Evolutionary conservation across 2,329 filamentous ascomycete species (phyloP).

Genomic region (Achaetomium macrosporum): DNA sequence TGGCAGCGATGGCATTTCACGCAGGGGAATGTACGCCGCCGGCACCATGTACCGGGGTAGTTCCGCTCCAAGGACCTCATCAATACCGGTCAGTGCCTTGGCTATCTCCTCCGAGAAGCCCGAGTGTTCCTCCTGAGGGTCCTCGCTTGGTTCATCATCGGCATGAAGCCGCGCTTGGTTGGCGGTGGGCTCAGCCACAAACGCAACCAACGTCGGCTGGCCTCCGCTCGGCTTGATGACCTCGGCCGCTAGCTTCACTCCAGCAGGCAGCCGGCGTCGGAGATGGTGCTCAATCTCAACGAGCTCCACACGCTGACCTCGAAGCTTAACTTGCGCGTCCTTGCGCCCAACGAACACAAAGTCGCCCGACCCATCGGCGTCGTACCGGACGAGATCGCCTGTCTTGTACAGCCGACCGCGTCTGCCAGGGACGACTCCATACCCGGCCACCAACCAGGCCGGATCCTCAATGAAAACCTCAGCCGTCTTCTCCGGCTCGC

Average conservation of each 20-base stretch:
- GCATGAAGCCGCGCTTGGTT: not conserved
- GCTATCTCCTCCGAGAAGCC: constrained; percentile 7
- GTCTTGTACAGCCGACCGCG: constrained; percentile 37
- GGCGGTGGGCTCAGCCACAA: constrained; percentile 21
- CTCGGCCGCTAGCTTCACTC: constrained; percentile 40
- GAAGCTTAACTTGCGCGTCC: constrained; percentile 23
- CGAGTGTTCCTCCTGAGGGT: not conserved
- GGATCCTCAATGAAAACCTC: not conserved
- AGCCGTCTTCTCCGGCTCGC: constrained; percentile 35
- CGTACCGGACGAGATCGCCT: constrained; percentile 26
- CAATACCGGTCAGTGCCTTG: constrained; percentile 15
- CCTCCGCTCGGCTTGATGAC: constrained; percentile 34
- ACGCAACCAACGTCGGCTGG: constrained; percentile 28
- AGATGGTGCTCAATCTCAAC: constrained; percentile 41
- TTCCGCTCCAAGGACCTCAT: constrained; percentile 2
- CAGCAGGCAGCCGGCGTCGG: constrained; percentile 28
- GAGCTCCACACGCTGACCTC: constrained; percentile 26
- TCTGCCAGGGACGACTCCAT: not conserved
- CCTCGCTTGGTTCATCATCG: not conserved
- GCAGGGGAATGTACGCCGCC: constrained; percentile 37
- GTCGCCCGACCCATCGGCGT: constrained; percentile 17
- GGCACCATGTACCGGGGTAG: constrained; percentile 36
- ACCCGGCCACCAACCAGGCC: not conserved
- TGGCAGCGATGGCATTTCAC: constrained; percentile 36
- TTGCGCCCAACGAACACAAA: constrained; percentile 23